Percentiles rank a stretch among this genome's conserved stretches.
phyloP scores from a whole-genome alignment of 495 filamentous ascomycete genomes.

The Penicillium chermesinum region DNA sequence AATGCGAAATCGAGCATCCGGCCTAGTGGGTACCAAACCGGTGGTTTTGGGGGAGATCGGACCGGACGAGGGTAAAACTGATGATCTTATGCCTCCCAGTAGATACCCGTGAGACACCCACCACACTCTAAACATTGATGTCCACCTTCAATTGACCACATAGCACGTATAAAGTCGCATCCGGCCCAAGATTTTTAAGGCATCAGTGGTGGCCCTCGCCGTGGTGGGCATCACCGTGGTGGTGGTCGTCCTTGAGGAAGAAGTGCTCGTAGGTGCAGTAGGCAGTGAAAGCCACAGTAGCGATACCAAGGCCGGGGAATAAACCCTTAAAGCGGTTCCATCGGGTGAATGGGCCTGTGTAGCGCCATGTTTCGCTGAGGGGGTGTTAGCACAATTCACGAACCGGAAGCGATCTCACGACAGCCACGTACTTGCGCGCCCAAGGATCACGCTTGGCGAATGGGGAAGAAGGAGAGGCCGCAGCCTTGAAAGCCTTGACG shows the following conservation, averaged over 20 bases:
- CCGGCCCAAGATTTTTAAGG: neutral
- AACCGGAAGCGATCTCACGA: neutral
- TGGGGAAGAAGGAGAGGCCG: conserved; percentile 54
- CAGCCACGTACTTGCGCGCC: conserved; percentile 59
- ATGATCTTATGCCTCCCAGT: conserved; percentile 10
- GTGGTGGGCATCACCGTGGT: conserved; percentile 44
- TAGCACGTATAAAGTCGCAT: neutral
- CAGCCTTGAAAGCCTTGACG: conserved; percentile 61
- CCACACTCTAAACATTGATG: conserved; percentile 12
- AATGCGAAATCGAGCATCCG: conserved; percentile 7
- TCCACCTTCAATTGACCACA: neutral
- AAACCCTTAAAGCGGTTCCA: conserved; percentile 79
- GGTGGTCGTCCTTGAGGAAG: conserved; percentile 75
- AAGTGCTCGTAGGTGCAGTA: conserved; percentile 87
- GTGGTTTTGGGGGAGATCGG: conserved; percentile 3
- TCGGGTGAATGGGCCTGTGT: conserved; percentile 81
- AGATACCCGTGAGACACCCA: conserved; percentile 18
- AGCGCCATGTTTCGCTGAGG: conserved; percentile 87
- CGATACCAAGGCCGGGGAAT: conserved; percentile 89
- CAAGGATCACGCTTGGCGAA: conserved; percentile 75
- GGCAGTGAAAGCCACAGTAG: conserved; percentile 79
- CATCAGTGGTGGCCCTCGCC: conserved; percentile 44
- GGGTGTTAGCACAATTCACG: conserved; percentile 11
- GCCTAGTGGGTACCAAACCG: neutral
- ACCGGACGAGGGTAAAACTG: conserved; percentile 10